These are phyloP conservation scores for Neoboletus brunneissimus DNA, from an alignment of 768 basidiomycete genomes.

Conservation along the genomic window DNA sequence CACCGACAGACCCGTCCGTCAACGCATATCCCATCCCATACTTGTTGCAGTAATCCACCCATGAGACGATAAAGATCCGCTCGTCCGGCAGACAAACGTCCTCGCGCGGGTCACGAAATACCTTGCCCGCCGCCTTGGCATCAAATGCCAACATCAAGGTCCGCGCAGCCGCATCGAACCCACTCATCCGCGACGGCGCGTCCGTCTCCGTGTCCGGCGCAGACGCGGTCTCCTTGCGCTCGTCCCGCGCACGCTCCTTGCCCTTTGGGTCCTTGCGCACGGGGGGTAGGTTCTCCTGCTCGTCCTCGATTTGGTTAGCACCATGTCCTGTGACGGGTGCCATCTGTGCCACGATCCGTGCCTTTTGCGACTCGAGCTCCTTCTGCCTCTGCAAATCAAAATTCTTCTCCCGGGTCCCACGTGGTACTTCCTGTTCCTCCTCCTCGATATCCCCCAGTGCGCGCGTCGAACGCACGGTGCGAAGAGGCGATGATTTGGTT, in stretches of 20 bases:
- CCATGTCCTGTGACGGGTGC: constrained; percentile 44
- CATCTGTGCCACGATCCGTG: constrained; percentile 93
- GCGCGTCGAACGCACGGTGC: constrained; percentile 38
- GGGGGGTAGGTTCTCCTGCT: constrained; percentile 35
- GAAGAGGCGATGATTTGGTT: constrained; percentile 53
- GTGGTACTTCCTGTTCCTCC: constrained; percentile 41
- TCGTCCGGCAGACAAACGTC: constrained; percentile 58
- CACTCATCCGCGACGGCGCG: constrained; percentile 39
- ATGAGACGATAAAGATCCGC: constrained; percentile 91
- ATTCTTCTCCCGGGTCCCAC: constrained; percentile 38
- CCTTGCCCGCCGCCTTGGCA: constrained; percentile 54
- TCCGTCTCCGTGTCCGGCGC: constrained; percentile 22
- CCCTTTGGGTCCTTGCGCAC: constrained; percentile 30
- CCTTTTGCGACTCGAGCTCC: constrained; percentile 88
- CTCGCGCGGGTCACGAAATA: constrained; percentile 66
- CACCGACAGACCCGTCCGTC: constrained; percentile 91
- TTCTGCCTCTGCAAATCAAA: constrained; percentile 51
- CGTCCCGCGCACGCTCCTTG: constrained; percentile 30
- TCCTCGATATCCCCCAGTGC: constrained; percentile 48
- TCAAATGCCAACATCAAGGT: constrained; percentile 62
- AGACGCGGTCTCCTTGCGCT: constrained; percentile 16
- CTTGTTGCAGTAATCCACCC: constrained; percentile 99
- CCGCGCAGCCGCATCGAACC: constrained; percentile 65
- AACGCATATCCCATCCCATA: constrained; percentile 99
- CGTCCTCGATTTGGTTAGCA: constrained; percentile 33